A percentile compares a stretch with the other conserved stretches of the same genome.
Evolutionary conservation across 2,329 filamentous ascomycete genomes (phyloP).

Genomic region (Tolypocladium pustulatum): DNA sequence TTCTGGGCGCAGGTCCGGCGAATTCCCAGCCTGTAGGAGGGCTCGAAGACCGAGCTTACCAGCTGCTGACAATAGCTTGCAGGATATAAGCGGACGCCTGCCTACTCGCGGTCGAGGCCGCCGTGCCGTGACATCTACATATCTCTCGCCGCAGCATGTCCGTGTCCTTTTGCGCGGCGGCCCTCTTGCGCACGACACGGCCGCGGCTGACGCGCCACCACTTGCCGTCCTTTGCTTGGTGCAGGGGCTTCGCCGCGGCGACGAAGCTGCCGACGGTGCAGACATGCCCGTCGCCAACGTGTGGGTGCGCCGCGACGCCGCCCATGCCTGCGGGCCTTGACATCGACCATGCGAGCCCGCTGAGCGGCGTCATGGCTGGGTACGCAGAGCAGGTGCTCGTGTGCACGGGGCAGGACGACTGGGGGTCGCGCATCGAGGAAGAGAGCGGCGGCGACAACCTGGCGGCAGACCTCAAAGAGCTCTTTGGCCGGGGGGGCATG

Average conservation of each 20-base stretch:
- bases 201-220: neutral
- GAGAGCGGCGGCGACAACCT: constrained; percentile 59
- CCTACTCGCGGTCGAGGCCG: neutral
- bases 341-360: constrained; percentile 59
- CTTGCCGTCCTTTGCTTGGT: constrained; percentile 6
- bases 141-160: neutral
- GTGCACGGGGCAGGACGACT: constrained; percentile 71
- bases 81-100: neutral
- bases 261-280: constrained; percentile 32
- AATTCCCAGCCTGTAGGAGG: constrained; percentile 1
- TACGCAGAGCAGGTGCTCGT: constrained; percentile 79
- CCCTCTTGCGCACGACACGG: neutral
- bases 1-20: neutral
- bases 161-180: neutral
- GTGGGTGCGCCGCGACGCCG: constrained; percentile 60
- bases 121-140: neutral
- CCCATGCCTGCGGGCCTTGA: constrained; percentile 54
- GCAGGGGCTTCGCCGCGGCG: neutral
- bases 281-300: constrained; percentile 66
- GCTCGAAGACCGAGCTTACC: constrained; percentile 12
- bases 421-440: constrained; percentile 76
- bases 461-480: constrained; percentile 59
- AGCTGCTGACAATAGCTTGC: neutral
- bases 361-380: constrained; percentile 67
- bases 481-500: constrained; percentile 54